These are phyloP conservation scores for Melastoma candidum DNA, from an alignment of 441 rosid genomes.

Conservation along the genomic window DNA sequence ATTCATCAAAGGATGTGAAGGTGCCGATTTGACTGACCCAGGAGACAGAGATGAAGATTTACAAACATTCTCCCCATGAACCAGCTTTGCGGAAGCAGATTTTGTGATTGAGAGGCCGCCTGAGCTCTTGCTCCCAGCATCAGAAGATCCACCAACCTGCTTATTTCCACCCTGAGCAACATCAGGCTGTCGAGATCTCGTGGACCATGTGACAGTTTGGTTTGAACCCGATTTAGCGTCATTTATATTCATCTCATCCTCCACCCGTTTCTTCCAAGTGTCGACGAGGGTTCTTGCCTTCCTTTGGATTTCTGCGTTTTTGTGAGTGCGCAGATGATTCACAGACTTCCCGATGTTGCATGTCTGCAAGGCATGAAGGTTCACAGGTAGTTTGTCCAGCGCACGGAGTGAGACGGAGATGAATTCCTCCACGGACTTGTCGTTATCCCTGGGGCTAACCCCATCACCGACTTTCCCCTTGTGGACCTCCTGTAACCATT, in stretches of 20 bases:
- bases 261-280: slow-evolving; percentile 97
- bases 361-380: slow-evolving; percentile 82
- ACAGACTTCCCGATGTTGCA: slow-evolving; percentile 95
- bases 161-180: slow-evolving; percentile 48
- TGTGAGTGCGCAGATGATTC: slow-evolving; percentile 75
- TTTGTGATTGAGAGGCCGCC: slow-evolving; percentile 42
- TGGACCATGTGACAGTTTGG: slow-evolving; percentile 56
- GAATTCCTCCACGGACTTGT: slow-evolving; percentile 70
- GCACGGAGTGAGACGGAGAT: slow-evolving; percentile 75
- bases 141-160: slow-evolving; percentile 50
- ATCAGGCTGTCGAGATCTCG: slow-evolving; percentile 50
- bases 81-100: slow-evolving; percentile 43
- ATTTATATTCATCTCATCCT: slow-evolving; percentile 61
- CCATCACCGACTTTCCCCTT: slow-evolving; percentile 80
- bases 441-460: slow-evolving; percentile 52
- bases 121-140: slow-evolving; percentile 55
- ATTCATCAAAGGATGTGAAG: slow-evolving; percentile 32
- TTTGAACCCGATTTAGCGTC: slow-evolving; percentile 65
- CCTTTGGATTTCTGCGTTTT: slow-evolving; percentile 77
- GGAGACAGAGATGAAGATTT: slow-evolving; percentile 49
- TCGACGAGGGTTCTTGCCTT: slow-evolving; percentile 92
- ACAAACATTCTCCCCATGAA: slow-evolving; percentile 36
- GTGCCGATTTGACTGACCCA: slow-evolving; percentile 39
- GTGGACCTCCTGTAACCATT: slow-evolving; percentile 97
- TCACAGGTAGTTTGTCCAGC: slow-evolving; percentile 84